Percentiles rank a stretch among this genome's conserved stretches.
Evolutionary conservation across 495 filamentous ascomycete species (phyloP).

Genomic region (Xylaria venustula): DNA sequence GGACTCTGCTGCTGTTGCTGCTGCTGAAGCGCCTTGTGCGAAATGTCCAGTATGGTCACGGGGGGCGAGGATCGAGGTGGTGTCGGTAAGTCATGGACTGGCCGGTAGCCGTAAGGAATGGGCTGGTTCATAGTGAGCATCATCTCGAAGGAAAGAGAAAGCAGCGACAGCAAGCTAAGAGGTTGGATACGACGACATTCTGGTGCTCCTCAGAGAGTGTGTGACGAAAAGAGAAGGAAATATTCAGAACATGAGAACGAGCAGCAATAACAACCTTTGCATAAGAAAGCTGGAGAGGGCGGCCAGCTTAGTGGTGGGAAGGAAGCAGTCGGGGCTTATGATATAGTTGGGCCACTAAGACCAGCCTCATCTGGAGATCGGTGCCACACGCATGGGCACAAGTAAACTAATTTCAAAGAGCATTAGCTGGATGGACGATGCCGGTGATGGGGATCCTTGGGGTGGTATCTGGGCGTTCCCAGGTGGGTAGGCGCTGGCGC

Average conservation of each 20-base stretch:
- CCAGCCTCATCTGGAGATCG: constrained; percentile 46
- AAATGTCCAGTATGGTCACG: constrained; percentile 49
- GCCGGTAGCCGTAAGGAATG: constrained; percentile 63
- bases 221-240: constrained; percentile 16
- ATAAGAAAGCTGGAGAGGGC: constrained; percentile 50
- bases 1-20: constrained; percentile 41
- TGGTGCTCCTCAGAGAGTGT: constrained; percentile 17
- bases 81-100: constrained; percentile 68
- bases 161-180: constrained; percentile 25
- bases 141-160: constrained; percentile 35
- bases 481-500: constrained; percentile 32
- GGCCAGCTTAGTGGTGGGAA: constrained; percentile 49
- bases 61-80: constrained; percentile 62
- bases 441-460: constrained; percentile 23
- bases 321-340: constrained; percentile 50
- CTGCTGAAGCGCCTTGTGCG: constrained; percentile 40
- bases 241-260: constrained; percentile 24
- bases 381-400: constrained; percentile 32
- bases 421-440: constrained; percentile 24
- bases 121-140: constrained; percentile 72
- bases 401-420: constrained; percentile 25
- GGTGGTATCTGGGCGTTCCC: constrained; percentile 35
- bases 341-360: constrained; percentile 48
- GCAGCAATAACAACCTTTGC: constrained; percentile 51
- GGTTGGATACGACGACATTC: constrained; percentile 21